Conservation (phyloP, 441 rosid genomes). For the Arabidopsis lyrata region DNA sequence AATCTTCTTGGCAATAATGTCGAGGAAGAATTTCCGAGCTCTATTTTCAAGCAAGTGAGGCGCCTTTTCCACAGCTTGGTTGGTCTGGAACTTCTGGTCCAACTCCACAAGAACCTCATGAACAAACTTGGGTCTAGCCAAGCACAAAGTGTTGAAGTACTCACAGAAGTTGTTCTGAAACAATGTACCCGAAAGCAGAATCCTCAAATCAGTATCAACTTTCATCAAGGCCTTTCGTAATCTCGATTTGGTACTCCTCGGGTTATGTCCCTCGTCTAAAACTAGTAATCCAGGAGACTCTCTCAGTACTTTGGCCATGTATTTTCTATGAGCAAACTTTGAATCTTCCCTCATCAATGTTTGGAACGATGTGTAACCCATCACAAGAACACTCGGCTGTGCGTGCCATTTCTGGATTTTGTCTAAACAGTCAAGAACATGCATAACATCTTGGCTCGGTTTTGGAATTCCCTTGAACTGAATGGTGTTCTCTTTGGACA, state of each 20-base stretch:
- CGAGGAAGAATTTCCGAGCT: constrained; percentile 85
- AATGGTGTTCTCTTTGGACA: constrained; percentile 50
- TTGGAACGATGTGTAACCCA: constrained; percentile 92
- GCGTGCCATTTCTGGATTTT: constrained; percentile 95
- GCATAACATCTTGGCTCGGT: constrained; percentile 88
- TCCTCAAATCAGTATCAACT: constrained; percentile 78
- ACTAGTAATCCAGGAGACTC: constrained; percentile 90
- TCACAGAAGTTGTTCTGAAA: constrained; percentile 98
- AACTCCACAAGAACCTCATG: constrained; percentile 69
- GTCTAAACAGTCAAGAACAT: constrained; percentile 87
- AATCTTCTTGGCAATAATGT: constrained; percentile 79
- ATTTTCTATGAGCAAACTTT: constrained; percentile 74
- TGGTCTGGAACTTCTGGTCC: constrained; percentile 67
- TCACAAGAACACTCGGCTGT: constrained; percentile 90
- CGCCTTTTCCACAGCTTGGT: constrained; percentile 55
- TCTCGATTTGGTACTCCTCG: constrained; percentile 92
- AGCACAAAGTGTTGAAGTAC: constrained; percentile 90
- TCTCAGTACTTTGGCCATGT: constrained; percentile 87
- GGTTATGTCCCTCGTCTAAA: constrained; percentile 95
- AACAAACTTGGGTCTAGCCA: constrained; percentile 90
- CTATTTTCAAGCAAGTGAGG: constrained; percentile 74
- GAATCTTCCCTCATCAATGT: constrained; percentile 91
- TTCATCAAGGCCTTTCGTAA: constrained; percentile 92
- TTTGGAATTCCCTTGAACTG: constrained; percentile 60
- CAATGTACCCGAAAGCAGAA: constrained; percentile 89